phyloP scores from a whole-genome alignment of 805 yeast species.

The Saccharomycopsis lassenensis region DNA sequence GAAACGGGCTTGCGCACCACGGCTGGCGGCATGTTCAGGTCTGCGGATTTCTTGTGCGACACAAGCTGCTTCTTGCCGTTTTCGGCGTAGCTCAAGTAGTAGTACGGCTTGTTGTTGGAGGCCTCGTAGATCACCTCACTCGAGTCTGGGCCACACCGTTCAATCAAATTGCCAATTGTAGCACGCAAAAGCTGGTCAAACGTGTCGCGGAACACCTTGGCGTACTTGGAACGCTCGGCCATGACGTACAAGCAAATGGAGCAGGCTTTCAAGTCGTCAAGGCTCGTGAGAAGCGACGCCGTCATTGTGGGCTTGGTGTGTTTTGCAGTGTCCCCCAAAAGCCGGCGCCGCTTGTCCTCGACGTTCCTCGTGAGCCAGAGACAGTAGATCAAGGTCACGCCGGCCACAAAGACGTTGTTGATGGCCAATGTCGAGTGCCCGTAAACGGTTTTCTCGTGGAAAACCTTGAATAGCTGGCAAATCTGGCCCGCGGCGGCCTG shows the following conservation, averaged over 20 bases:
- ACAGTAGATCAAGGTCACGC: slow-evolving; percentile 56
- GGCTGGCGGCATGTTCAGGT: slow-evolving; percentile 52
- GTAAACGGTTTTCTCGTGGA: slow-evolving; percentile 48
- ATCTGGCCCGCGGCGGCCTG: slow-evolving; percentile 66
- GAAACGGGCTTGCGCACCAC: slow-evolving; percentile 34
- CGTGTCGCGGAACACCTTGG: slow-evolving; percentile 51
- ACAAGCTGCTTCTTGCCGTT: background rate
- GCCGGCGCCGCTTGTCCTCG: slow-evolving; percentile 44
- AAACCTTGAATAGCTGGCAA: slow-evolving; percentile 51
- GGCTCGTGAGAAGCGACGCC: slow-evolving; percentile 40
- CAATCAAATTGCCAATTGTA: slow-evolving; percentile 49
- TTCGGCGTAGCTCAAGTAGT: too few relatives aligned
- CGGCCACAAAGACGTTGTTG: slow-evolving; percentile 59
- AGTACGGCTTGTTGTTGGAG: too few relatives aligned
- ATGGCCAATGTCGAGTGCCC: slow-evolving; percentile 60
- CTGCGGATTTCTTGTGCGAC: slow-evolving; percentile 9
- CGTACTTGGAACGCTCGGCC: slow-evolving; percentile 56
- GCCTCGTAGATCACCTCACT: slow-evolving; percentile 41
- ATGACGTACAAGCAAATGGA: slow-evolving; percentile 53
- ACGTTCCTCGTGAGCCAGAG: slow-evolving; percentile 54
- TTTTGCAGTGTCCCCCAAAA: slow-evolving; percentile 45
- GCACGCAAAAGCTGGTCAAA: slow-evolving; percentile 59
- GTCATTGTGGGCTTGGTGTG: slow-evolving; percentile 51
- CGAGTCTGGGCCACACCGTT: slow-evolving; percentile 54
- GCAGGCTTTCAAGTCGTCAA: slow-evolving; percentile 57